Percentiles rank a stretch among this genome's conserved stretches.
Evolutionary conservation across 2,329 filamentous ascomycete species (phyloP).

Genomic region (Clathrospora elynae): DNA sequence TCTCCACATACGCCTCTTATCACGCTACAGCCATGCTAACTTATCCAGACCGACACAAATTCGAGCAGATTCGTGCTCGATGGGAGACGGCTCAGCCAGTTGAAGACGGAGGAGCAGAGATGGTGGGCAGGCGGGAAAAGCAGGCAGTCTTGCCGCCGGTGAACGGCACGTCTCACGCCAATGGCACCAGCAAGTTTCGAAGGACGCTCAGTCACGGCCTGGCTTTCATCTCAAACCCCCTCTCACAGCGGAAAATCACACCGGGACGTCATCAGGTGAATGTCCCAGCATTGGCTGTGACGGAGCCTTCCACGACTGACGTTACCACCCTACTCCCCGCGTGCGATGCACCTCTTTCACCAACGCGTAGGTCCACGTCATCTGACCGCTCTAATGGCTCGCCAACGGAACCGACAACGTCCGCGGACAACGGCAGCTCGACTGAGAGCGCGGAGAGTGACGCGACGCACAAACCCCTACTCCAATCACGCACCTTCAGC

Average conservation of each 20-base stretch:
- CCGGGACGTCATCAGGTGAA: constrained; percentile 19
- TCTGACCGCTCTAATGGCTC: constrained; percentile 1
- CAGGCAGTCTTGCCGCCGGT: constrained; percentile 17
- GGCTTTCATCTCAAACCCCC: constrained; percentile 40
- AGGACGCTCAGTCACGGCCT: constrained; percentile 43
- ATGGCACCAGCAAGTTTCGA: constrained; percentile 35
- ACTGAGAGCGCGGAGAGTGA: constrained; percentile 13
- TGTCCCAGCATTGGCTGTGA: constrained; percentile 18
- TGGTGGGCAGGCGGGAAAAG: constrained; percentile 39
- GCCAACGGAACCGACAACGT: not conserved
- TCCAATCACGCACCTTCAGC: constrained; percentile 41
- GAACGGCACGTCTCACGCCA: constrained; percentile 12
- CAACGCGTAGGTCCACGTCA: constrained; percentile 6
- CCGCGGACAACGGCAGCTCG: not conserved
- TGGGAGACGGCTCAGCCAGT: constrained; percentile 37
- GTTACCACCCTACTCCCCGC: constrained; percentile 5
- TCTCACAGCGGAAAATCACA: constrained; percentile 37
- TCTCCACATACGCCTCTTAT: constrained; percentile 7
- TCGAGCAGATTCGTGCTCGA: constrained; percentile 40
- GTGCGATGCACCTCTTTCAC: constrained; percentile 18
- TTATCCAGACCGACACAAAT: constrained; percentile 40
- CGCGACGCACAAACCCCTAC: constrained; percentile 26
- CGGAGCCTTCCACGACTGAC: constrained; percentile 12
- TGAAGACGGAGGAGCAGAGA: constrained; percentile 19
- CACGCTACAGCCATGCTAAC: constrained; percentile 42